Base-by-base conservation (phyloP, 2,329 filamentous ascomycete species). In the Xylariaceae sp. region DNA sequence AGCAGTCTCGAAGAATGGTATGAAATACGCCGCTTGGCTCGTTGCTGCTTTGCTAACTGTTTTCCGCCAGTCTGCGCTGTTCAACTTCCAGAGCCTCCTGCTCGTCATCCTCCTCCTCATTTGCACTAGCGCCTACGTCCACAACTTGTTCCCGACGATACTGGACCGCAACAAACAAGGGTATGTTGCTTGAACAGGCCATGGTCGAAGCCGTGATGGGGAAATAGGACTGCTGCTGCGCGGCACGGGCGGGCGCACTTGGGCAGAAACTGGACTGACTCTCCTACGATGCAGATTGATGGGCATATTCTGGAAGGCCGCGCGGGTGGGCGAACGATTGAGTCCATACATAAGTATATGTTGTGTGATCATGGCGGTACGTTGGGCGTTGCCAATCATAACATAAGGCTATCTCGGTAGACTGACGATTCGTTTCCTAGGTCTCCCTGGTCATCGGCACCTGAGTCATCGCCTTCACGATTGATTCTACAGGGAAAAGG, bases 71-170 rank as follows among this genome's bases (percentile, higher is more conserved):
- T 88, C 94, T 55, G 94, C 94, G 51, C 87, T 99, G 67, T 96
- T 99, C 85, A 97, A 97, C 76, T 97, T 99, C 78, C 91, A 96
- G 74, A 95, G 91, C 55, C 87, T 97, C 64, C 83, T 99, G 65
- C 84, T 97, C 65, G 92, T 96, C 63, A 85, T 99, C 66, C 85
- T 99, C 48, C 87, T 99, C 63, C 84, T 95, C 64, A 95, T 97
- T 69, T 99, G 94, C 81, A 96, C 94, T 53, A 92, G 89, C 72
- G 85, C 94, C 58, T 97, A 99, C 74, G 82, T 91, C 53, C 94
- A 97, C 77, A 87, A 89, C 65, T 84, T 95, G 60, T 88, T 94
- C 67, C 92, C 94, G 0, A 81, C 86, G 4, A 87, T 95, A 65
- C 89, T 99, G 76, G 92, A 97, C 73, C 81, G 88, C 48, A 94